phyloP scores from a whole-genome alignment of 2,329 filamentous ascomycete genomes.

The Teratosphaeria nubilosa region DNA sequence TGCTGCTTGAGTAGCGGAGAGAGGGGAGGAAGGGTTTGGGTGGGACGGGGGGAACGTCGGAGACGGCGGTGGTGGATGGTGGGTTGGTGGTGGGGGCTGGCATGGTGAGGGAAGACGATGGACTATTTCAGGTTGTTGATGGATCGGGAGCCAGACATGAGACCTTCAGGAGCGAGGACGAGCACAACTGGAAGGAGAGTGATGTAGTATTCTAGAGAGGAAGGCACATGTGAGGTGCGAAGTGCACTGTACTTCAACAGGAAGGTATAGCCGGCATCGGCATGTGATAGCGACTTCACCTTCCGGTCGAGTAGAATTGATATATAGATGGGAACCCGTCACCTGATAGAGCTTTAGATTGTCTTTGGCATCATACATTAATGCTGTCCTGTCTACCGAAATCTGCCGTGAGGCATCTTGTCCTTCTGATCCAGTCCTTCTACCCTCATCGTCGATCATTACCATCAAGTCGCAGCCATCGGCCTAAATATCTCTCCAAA shows the following conservation, averaged over 20 bases:
- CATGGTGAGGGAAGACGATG: background rate
- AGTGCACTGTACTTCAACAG: background rate
- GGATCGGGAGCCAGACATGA: too few relatives aligned
- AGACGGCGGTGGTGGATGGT: conserved; percentile 4
- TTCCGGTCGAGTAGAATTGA: too few relatives aligned
- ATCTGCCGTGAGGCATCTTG: background rate
- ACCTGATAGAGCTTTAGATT: too few relatives aligned
- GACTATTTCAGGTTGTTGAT: too few relatives aligned
- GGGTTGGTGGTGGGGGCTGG: background rate
- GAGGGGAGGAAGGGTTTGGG: conserved; percentile 36
- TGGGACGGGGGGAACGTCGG: conserved; percentile 7
- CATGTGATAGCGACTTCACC: background rate
- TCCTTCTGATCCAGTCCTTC: background rate
- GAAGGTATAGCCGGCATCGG: background rate
- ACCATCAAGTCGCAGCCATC: background rate
- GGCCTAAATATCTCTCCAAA: background rate
- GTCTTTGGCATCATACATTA: background rate
- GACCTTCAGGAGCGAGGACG: background rate
- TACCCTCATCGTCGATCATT: background rate
- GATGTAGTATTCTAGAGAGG: background rate
- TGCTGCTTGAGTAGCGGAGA: conserved; percentile 79
- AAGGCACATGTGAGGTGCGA: background rate
- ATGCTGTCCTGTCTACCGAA: background rate
- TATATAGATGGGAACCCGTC: too few relatives aligned
- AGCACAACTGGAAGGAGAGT: background rate